Percentiles rank a stretch among this genome's conserved stretches.
Evolutionary conservation across 2,329 filamentous ascomycete genomes (phyloP).

Genomic region (Chrysoporthe puriensis): DNA sequence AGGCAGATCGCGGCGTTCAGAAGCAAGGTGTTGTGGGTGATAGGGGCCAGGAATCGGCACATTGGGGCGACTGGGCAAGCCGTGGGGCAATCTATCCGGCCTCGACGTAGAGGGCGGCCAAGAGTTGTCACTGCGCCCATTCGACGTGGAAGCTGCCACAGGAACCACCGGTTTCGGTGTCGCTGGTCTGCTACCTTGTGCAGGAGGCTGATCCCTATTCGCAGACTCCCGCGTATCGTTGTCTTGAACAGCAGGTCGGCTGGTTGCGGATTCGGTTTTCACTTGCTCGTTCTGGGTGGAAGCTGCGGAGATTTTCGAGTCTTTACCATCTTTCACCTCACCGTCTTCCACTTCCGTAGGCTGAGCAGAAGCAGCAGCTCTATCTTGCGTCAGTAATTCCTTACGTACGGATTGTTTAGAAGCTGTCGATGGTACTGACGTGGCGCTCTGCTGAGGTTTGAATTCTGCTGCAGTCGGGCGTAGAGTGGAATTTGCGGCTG

Average conservation of each 20-base stretch:
- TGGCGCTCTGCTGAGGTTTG: constrained; percentile 53
- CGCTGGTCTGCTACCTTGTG: constrained; percentile 34
- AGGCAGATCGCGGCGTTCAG: constrained; percentile 34
- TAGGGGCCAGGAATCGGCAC: constrained; percentile 56
- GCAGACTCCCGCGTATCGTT: constrained; percentile 33
- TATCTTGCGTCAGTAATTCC: constrained; percentile 32
- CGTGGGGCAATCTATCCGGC: constrained; percentile 25
- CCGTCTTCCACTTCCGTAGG: constrained; percentile 68
- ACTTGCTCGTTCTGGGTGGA: constrained; percentile 28
- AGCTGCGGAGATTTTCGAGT: constrained; percentile 34
- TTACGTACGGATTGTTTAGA: constrained; percentile 30
- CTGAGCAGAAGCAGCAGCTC: constrained; percentile 30
- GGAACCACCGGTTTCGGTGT: constrained; percentile 25
- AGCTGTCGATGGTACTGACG: constrained; percentile 30
- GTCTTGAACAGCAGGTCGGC: constrained; percentile 28
- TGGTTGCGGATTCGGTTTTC: constrained; percentile 25
- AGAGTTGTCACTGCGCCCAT: constrained; percentile 22
- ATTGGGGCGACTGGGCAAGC: constrained; percentile 62
- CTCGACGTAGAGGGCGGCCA: constrained; percentile 34
- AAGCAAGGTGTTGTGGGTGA: constrained; percentile 49
- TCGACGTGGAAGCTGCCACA: constrained; percentile 4
- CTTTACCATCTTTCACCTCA: constrained; percentile 67
- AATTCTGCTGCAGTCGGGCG: constrained; percentile 67
- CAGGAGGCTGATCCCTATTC: constrained; percentile 37
- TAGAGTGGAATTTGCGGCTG: constrained; percentile 45